Evolutionary conservation across 495 filamentous ascomycete genomes (phyloP).

Genomic region (Aspergillus saccharolyticus): DNA sequence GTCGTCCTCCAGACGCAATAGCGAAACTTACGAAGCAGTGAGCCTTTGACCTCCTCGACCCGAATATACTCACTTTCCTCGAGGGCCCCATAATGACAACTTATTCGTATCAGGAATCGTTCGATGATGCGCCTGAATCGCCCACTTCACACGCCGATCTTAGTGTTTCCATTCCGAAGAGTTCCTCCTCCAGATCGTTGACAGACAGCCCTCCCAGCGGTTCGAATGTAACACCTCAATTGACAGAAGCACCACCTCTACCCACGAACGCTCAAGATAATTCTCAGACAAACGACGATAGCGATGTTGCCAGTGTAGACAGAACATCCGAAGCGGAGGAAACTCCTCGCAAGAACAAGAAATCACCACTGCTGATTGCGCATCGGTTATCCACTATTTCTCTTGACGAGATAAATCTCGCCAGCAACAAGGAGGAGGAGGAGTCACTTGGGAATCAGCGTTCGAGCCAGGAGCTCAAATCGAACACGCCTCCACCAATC

Average conservation of each 20-base stretch:
- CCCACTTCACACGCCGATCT: conserved; percentile 28
- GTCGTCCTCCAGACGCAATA: conserved; percentile 37
- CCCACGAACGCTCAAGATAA: conserved; percentile 17
- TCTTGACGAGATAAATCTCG: conserved; percentile 66
- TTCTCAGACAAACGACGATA: conserved; percentile 28
- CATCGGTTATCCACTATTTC: conserved; percentile 60
- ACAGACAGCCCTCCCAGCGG: conserved; percentile 44
- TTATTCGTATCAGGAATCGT: conserved; percentile 56
- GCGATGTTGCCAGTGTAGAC: conserved; percentile 21
- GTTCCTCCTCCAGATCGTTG: conserved; percentile 41
- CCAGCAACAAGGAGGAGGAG: conserved; percentile 47
- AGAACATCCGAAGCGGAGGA: conserved; percentile 28
- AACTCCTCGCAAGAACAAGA: conserved; percentile 33
- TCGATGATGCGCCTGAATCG: conserved; percentile 69
- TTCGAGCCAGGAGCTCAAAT: conserved; percentile 22
- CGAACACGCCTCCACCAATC: conserved; percentile 46
- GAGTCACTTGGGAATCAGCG: conserved; percentile 20
- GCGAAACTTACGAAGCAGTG: conserved; percentile 49
- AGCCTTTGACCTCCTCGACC: conserved; percentile 18
- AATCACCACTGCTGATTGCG: conserved; percentile 54
- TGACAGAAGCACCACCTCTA: conserved; percentile 31
- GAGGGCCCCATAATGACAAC: conserved; percentile 1
- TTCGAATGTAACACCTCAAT: conserved; percentile 33
- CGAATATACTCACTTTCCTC: conserved; percentile 11
- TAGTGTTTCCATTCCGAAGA: conserved; percentile 32